phyloP scores from a whole-genome alignment of 768 basidiomycete genomes.

The Lactarius quietus region DNA sequence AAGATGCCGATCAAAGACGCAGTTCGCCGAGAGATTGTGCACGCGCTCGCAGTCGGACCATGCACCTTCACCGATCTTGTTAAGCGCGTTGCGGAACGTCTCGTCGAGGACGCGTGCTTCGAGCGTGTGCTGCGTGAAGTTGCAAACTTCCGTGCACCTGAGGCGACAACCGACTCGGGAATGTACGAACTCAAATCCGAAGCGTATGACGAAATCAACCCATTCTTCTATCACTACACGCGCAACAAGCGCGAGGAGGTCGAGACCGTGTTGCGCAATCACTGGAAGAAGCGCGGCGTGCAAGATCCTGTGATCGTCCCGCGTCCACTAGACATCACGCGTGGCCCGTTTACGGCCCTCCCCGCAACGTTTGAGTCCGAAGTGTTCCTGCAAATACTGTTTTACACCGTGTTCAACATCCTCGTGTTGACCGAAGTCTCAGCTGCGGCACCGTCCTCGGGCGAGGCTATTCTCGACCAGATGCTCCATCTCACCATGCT shows the following conservation, averaged over 20 bases:
- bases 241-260: constrained; percentile 93
- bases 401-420: constrained; percentile 76
- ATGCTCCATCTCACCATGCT: constrained; percentile 84
- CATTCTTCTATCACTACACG: constrained; percentile 94
- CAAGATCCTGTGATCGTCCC: constrained; percentile 75
- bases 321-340: constrained; percentile 56
- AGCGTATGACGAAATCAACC: constrained; percentile 82
- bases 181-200: constrained; percentile 87
- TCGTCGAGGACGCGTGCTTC: constrained; percentile 80
- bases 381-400: constrained; percentile 74
- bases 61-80: constrained; percentile 88
- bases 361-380: constrained; percentile 63
- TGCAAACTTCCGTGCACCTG: constrained; percentile 79
- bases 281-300: constrained; percentile 61
- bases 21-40: constrained; percentile 82
- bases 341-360: constrained; percentile 68
- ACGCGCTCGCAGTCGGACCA: constrained; percentile 84
- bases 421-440: constrained; percentile 58
- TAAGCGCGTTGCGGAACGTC: constrained; percentile 86
- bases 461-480: constrained; percentile 89
- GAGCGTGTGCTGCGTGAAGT: constrained; percentile 75
- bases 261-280: constrained; percentile 64
- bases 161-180: constrained; percentile 72
- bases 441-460: constrained; percentile 63
- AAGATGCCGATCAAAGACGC: constrained; percentile 59